Evolutionary conservation across 495 filamentous ascomycete genomes (phyloP).

Genomic region (Daldinia caldariorum): DNA sequence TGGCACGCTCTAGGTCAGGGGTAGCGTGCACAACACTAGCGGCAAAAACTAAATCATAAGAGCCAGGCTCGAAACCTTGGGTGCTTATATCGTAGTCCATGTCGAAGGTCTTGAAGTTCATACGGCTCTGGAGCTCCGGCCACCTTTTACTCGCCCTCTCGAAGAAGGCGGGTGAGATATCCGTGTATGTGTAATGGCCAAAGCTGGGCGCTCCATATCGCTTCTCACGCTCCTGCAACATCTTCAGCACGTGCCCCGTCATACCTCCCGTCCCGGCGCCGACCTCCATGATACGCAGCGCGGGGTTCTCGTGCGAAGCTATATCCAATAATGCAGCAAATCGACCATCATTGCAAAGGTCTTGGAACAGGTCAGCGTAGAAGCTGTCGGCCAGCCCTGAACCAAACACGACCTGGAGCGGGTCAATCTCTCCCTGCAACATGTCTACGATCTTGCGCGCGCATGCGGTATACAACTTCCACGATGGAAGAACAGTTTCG

Average conservation of each 20-base stretch:
- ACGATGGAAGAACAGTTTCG: constrained; percentile 8
- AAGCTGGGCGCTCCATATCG: constrained; percentile 28
- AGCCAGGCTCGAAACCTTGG: constrained; percentile 54
- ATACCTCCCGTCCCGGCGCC: constrained; percentile 55
- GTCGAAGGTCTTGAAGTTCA: constrained; percentile 54
- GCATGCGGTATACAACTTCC: constrained; percentile 17
- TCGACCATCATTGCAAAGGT: constrained; percentile 13
- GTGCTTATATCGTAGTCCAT: constrained; percentile 48
- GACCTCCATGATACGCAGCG: constrained; percentile 51
- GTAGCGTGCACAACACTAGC: constrained; percentile 58
- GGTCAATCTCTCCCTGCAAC: constrained; percentile 12
- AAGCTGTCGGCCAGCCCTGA: constrained; percentile 12
- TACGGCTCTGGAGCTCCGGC: constrained; percentile 15
- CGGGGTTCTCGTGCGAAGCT: constrained; percentile 17
- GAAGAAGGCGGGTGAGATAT: constrained; percentile 56
- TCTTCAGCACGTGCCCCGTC: constrained; percentile 24
- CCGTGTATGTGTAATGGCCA: constrained; percentile 56
- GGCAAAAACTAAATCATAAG: constrained; percentile 60
- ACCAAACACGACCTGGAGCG: constrained; percentile 14
- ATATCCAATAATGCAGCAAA: constrained; percentile 7
- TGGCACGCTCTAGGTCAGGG: constrained; percentile 42
- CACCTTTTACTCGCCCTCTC: constrained; percentile 25
- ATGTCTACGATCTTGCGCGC: constrained; percentile 14
- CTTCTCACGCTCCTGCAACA: constrained; percentile 27
- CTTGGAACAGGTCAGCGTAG: constrained; percentile 15